Conservation (phyloP, 1,139 yeast genomes). For the Magnusiomyces sp. region DNA sequence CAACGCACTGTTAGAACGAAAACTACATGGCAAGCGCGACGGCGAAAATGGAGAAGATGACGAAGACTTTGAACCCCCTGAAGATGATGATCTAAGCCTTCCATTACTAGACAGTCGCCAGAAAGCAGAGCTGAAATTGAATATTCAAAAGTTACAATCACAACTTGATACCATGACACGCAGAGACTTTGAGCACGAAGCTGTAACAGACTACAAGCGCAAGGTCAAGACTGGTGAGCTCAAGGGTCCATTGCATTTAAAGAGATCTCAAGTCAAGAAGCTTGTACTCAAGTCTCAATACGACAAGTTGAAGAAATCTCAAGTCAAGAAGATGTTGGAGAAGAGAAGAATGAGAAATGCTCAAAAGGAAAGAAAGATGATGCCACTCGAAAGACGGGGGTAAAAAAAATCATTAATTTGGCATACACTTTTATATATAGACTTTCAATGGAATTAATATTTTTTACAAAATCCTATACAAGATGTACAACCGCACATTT, state of each 20-base stretch:
- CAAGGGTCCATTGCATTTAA: conserved; percentile 52
- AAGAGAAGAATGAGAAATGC: conserved; percentile 88
- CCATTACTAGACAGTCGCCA: conserved; percentile 35
- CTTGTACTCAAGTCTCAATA: conserved; percentile 82
- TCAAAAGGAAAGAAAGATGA: conserved; percentile 80
- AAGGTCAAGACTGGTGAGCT: conserved; percentile 41
- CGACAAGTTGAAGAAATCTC: conserved; percentile 72
- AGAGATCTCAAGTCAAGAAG: conserved; percentile 71
- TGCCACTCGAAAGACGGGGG: conserved; percentile 34
- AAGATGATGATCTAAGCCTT: not conserved
- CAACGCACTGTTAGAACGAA: not conserved
- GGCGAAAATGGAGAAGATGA: conserved; percentile 3
- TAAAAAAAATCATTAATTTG: conserved; percentile 12
- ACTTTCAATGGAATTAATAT: not conserved
- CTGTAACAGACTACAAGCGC: conserved; percentile 45
- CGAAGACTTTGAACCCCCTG: not conserved
- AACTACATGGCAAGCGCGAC: conserved; percentile 29
- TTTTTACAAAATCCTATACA: not conserved
- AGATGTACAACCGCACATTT: too few species aligned
- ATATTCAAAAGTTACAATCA: conserved; percentile 51
- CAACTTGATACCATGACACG: conserved; percentile 69
- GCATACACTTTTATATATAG: not conserved
- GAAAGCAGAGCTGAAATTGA: conserved; percentile 44
- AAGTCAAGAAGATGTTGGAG: conserved; percentile 82
- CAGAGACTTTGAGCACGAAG: conserved; percentile 64